Percentiles rank a stretch among this genome's conserved stretches.
Conservation (phyloP, 2,329 filamentous ascomycete genomes). For the Emericellopsis cladophorae region DNA sequence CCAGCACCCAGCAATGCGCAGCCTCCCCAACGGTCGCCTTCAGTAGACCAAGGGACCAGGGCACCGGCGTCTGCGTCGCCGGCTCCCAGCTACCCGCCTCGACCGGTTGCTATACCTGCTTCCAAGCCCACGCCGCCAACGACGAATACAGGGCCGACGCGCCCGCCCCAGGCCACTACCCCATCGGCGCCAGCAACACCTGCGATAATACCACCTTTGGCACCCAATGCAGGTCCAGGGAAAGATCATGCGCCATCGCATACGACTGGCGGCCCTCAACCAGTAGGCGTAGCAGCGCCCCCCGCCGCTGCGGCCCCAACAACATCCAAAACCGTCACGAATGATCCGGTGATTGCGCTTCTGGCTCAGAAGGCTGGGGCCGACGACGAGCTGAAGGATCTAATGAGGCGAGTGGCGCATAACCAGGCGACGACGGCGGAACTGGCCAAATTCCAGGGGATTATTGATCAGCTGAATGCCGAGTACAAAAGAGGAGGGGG, state of each 20-base stretch:
- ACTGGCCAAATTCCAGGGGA: slow-evolving; percentile 62
- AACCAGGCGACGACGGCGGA: slow-evolving; percentile 61
- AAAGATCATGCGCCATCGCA: too few species aligned
- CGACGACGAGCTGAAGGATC: slow-evolving; percentile 57
- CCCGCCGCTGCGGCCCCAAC: slow-evolving; percentile 4
- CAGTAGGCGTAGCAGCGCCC: slow-evolving; percentile 1
- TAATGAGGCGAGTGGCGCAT: slow-evolving; percentile 75
- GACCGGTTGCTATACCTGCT: neutral
- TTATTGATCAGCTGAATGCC: slow-evolving; percentile 65
- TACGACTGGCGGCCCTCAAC: neutral
- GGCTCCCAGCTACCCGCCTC: slow-evolving; percentile 5
- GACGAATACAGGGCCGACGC: neutral
- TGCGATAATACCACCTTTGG: slow-evolving; percentile 1
- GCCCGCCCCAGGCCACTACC: neutral
- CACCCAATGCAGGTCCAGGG: neutral
- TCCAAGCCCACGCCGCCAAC: slow-evolving; percentile 10
- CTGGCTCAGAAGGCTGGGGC: slow-evolving; percentile 64
- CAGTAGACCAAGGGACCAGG: neutral
- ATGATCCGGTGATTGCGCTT: slow-evolving; percentile 69
- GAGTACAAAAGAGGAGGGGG: slow-evolving; percentile 41
- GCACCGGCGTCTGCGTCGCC: slow-evolving; percentile 5
- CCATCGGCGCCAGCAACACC: slow-evolving; percentile 2
- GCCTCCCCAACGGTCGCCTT: neutral
- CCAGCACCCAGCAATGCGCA: neutral
- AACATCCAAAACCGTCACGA: slow-evolving; percentile 14